Conservation (phyloP, 169 alveolate species). For the Eimeria acervulina region DNA sequence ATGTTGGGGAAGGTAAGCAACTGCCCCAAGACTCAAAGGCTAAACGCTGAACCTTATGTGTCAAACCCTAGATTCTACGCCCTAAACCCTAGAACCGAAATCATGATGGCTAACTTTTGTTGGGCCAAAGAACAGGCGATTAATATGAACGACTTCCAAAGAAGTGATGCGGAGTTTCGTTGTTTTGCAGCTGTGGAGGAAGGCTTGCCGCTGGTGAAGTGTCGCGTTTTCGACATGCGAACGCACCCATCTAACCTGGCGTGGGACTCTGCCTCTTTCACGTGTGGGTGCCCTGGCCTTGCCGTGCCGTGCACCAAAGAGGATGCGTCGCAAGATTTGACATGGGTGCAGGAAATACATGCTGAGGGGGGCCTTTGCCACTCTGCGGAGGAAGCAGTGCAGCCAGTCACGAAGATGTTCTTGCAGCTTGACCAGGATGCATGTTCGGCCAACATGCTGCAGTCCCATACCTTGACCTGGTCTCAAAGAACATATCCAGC, state of each 20-base stretch:
- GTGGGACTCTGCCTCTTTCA: constrained; percentile 57
- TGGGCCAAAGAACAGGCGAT: not conserved
- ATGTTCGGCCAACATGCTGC: not conserved
- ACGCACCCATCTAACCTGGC: constrained; percentile 42
- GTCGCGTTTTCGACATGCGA: constrained; percentile 71
- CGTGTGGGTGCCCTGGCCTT: constrained; percentile 57
- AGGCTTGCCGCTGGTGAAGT: not conserved
- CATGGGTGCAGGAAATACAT: constrained; percentile 13
- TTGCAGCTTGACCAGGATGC: constrained; percentile 21
- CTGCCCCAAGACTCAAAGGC: too few species aligned
- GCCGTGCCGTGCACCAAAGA: constrained; percentile 20
- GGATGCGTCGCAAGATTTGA: constrained; percentile 27
- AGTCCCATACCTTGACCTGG: not conserved
- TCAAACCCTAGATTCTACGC: too few species aligned
- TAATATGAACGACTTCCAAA: not conserved
- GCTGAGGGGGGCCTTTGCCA: constrained; percentile 55
- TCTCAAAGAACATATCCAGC: constrained; percentile 13
- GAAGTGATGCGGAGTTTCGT: not conserved
- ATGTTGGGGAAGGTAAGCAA: constrained; percentile 19
- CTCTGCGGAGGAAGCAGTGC: not conserved
- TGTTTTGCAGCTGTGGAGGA: not conserved
- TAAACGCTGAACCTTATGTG: too few species aligned
- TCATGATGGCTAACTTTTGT: too few species aligned
- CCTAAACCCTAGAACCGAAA: too few species aligned
- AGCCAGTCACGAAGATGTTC: constrained; percentile 31